Percentiles rank a stretch among this genome's conserved stretches.
Conservation (phyloP, 257 asterid species). For the Solanum bulbocastanum region DNA sequence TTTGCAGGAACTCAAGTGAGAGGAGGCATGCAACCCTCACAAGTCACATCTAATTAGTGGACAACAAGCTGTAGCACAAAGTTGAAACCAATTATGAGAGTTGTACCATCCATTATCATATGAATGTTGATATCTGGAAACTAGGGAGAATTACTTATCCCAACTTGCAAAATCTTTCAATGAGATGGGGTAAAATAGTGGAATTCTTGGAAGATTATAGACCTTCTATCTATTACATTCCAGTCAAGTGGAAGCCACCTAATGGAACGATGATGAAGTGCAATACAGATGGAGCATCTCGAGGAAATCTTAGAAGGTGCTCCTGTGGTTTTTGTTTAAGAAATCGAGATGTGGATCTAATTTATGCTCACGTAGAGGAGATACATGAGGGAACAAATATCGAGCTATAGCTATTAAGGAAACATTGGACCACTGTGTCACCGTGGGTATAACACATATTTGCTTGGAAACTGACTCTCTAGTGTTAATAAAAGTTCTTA, state of each 20-base stretch:
- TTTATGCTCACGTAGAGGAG: too few relatives aligned
- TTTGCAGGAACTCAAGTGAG: background rate
- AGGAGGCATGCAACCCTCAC: background rate
- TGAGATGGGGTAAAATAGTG: background rate
- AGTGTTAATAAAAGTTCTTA: background rate
- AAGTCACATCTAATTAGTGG: background rate
- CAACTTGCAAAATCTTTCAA: too few relatives aligned
- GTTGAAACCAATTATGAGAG: background rate
- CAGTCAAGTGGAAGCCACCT: background rate
- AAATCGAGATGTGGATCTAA: background rate
- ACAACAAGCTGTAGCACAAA: background rate
- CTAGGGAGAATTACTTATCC: too few relatives aligned
- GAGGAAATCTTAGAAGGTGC: background rate
- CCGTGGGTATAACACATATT: background rate
- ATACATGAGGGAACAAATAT: background rate
- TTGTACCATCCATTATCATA: background rate
- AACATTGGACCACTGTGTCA: background rate
- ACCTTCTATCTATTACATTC: background rate
- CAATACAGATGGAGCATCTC: background rate
- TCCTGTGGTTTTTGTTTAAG: background rate
- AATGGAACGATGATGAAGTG: background rate
- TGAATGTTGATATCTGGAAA: too few relatives aligned
- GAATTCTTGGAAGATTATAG: too few relatives aligned
- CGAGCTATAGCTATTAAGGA: background rate
- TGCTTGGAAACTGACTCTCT: background rate